A percentile compares a stretch with the other conserved stretches of the same genome.
Conservation (phyloP, 441 rosid species). For the Pelargonium hybrid region DNA sequence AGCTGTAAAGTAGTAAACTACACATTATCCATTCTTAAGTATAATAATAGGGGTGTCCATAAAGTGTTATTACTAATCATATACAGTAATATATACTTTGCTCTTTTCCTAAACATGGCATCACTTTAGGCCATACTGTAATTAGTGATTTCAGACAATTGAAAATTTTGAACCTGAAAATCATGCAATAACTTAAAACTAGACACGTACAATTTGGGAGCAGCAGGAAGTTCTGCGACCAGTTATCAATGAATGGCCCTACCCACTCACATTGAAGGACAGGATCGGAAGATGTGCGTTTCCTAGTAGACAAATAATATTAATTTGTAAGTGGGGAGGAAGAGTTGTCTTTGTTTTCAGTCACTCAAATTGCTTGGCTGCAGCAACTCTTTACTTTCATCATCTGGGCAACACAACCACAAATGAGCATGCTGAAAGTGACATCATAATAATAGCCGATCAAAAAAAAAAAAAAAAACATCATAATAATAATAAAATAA, state of each 20-base stretch:
- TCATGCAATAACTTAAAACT: too few relatives aligned
- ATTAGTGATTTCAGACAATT: not conserved
- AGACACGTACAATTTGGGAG: not conserved
- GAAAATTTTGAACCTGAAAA: not conserved
- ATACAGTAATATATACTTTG: not conserved
- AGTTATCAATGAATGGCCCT: not conserved
- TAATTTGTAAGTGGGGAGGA: not conserved
- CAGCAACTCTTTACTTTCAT: not conserved
- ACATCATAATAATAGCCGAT: not conserved
- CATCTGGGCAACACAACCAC: not conserved
- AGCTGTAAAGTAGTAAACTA: not conserved
- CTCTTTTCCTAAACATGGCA: too few relatives aligned
- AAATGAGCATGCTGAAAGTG: not conserved
- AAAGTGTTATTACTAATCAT: not conserved
- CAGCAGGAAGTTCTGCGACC: not conserved
- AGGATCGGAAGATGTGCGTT: not conserved
- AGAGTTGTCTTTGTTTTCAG: not conserved
- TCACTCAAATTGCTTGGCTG: not conserved
- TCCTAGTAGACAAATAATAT: not conserved
- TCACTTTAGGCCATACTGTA: not conserved
- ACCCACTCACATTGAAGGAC: not conserved
- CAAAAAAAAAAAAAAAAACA: too few relatives aligned
- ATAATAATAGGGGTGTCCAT: not conserved
- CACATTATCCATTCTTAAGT: not conserved
- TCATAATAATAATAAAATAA: too few relatives aligned